Evolutionary conservation across 225 moss, liverwort and hornwort species (phyloP).

Genomic region (Physcomitrium patens): DNA sequence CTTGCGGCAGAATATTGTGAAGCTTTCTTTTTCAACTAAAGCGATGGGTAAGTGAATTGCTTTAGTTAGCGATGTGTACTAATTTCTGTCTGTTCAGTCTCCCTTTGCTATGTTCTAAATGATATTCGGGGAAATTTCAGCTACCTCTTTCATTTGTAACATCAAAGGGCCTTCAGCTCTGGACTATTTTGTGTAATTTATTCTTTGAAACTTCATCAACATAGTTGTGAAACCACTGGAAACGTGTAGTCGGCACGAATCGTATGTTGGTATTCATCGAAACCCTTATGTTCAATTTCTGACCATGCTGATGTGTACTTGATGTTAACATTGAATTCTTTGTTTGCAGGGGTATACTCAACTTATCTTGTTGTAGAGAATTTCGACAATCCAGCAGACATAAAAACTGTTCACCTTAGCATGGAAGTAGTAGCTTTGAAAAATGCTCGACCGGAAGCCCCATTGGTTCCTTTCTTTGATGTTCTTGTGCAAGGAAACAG

Average conservation of each 20-base stretch:
- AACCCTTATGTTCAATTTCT: constrained; percentile 4
- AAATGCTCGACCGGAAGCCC: constrained; percentile 86
- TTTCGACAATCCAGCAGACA: constrained; percentile 86
- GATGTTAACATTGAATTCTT: constrained; percentile 16
- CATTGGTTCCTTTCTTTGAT: constrained; percentile 79
- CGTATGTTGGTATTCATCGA: constrained; percentile 2
- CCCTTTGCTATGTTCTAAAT: constrained; percentile 16
- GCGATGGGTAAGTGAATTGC: constrained; percentile 71
- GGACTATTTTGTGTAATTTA: constrained; percentile 5
- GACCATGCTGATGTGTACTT: constrained; percentile 14
- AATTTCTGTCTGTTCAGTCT: constrained; percentile 10
- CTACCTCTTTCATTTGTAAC: background rate
- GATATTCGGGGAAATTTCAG: constrained; percentile 15
- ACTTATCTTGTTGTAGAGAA: constrained; percentile 94
- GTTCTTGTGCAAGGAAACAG: constrained; percentile 91
- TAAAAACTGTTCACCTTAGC: constrained; percentile 89
- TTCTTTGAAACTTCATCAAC: constrained; percentile 4
- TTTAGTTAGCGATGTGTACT: constrained; percentile 8
- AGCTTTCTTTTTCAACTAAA: constrained; percentile 92
- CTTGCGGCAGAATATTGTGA: constrained; percentile 68
- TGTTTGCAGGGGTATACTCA: constrained; percentile 77
- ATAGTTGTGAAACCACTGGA: background rate
- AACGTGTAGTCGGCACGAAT: background rate
- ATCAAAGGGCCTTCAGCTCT: constrained; percentile 9
- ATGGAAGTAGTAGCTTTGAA: constrained; percentile 88